Conservation (phyloP, 306 rosid species). For the Castanea mollissima region DNA sequence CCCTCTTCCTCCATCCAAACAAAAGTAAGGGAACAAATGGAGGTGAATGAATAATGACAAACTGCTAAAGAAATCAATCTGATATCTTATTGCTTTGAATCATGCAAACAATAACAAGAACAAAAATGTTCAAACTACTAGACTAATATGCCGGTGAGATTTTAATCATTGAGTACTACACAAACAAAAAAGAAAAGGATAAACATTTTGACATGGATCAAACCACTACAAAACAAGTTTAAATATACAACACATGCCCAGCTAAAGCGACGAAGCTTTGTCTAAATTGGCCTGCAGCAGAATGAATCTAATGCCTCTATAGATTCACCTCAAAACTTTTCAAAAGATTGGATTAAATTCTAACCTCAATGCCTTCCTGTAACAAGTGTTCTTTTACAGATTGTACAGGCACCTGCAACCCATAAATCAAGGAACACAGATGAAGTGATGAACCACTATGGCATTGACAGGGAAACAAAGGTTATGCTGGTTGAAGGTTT, state of each 20-base stretch:
- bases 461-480: background rate
- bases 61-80: background rate
- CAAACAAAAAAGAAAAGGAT: background rate
- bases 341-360: conserved; percentile 39
- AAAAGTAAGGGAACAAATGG: too few relatives aligned
- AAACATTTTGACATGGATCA: background rate
- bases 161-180: background rate
- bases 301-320: background rate
- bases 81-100: background rate
- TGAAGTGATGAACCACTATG: background rate
- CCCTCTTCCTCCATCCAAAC: too few relatives aligned
- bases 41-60: too few relatives aligned
- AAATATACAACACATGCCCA: background rate
- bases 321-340: background rate
- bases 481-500: background rate
- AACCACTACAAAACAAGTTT: background rate
- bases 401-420: conserved; percentile 70
- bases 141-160: background rate
- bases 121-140: background rate
- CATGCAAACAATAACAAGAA: background rate
- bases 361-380: conserved; percentile 76
- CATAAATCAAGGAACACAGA: background rate
- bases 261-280: background rate
- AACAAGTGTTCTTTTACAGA: conserved; percentile 78
- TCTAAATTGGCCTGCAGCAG: background rate